phyloP scores from a whole-genome alignment of 306 rosid species.

The Hippophae gyantsensis region DNA sequence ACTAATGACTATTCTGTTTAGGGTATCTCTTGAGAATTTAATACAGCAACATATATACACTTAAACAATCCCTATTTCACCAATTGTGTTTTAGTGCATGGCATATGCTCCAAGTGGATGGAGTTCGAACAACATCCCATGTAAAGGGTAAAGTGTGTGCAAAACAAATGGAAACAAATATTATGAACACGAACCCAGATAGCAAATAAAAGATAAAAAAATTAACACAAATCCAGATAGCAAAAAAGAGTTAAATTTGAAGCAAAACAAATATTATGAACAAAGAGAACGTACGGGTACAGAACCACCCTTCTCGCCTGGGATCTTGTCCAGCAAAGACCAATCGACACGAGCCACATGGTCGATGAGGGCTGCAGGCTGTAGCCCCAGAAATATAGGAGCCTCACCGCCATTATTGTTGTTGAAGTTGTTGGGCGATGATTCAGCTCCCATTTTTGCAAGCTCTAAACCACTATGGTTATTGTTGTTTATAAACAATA shows the following conservation, averaged over 20 bases:
- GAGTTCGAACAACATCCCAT: no score
- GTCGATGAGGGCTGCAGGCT: conserved; percentile 75
- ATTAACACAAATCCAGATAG: conserved; percentile 1
- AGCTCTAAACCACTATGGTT: neutral
- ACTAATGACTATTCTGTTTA: no score
- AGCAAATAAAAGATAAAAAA: conserved; percentile 2
- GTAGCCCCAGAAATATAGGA: conserved; percentile 72
- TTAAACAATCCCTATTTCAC: no score
- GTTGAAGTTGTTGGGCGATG: conserved; percentile 9
- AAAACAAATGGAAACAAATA: neutral
- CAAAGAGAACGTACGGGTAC: conserved; percentile 35
- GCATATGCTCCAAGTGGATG: no score
- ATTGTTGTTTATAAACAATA: no score
- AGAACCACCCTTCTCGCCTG: conserved; percentile 94
- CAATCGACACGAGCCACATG: conserved; percentile 53
- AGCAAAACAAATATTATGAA: neutral
- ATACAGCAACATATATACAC: no score
- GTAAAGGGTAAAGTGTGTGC: no score
- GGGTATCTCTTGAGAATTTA: no score
- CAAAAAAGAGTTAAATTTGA: neutral
- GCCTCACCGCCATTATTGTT: conserved; percentile 6
- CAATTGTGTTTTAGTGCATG: no score
- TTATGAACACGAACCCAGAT: neutral
- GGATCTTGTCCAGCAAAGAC: conserved; percentile 55
- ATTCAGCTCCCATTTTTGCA: conserved; percentile 35